Evolutionary conservation across 495 filamentous ascomycete species (phyloP).

Genomic region (Podospora fimiseda): DNA sequence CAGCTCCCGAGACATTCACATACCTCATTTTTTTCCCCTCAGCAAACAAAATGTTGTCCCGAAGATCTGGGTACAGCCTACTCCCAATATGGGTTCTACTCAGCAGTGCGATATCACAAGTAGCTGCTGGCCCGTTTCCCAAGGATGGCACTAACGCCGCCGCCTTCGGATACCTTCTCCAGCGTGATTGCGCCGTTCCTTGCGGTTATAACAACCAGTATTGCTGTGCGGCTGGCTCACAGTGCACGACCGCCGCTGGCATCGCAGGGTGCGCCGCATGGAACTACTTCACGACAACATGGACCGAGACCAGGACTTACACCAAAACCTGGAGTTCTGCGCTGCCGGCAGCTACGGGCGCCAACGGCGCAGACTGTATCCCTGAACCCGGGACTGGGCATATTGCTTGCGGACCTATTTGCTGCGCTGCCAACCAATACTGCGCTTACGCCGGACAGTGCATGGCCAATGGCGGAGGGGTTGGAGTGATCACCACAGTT

Average conservation of each 20-base stretch:
- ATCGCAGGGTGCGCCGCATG: constrained; percentile 34
- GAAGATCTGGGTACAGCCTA: constrained; percentile 14
- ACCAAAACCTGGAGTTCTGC: constrained; percentile 59
- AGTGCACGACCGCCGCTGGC: constrained; percentile 35
- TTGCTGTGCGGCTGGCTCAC: constrained; percentile 56
- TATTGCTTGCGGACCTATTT: constrained; percentile 62
- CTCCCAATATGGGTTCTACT: constrained; percentile 24
- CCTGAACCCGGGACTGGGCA: constrained; percentile 48
- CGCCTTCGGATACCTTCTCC: constrained; percentile 37
- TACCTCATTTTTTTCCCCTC: background rate
- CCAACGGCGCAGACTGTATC: constrained; percentile 48
- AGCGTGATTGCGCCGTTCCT: constrained; percentile 50
- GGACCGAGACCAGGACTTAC: constrained; percentile 59
- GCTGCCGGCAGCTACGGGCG: constrained; percentile 34
- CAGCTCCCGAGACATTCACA: background rate
- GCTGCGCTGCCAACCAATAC: constrained; percentile 66
- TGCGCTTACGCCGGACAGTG: constrained; percentile 52
- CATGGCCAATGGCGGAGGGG: constrained; percentile 23
- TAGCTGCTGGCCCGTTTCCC: constrained; percentile 37
- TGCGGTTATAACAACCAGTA: constrained; percentile 63
- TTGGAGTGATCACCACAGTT: constrained; percentile 34
- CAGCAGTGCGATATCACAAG: constrained; percentile 21
- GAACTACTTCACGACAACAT: constrained; percentile 67
- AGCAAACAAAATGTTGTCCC: constrained; percentile 6
- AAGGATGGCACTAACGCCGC: constrained; percentile 28